phyloP scores from a whole-genome alignment of 345 rosid genomes.

The Gossypium mustelinum region DNA sequence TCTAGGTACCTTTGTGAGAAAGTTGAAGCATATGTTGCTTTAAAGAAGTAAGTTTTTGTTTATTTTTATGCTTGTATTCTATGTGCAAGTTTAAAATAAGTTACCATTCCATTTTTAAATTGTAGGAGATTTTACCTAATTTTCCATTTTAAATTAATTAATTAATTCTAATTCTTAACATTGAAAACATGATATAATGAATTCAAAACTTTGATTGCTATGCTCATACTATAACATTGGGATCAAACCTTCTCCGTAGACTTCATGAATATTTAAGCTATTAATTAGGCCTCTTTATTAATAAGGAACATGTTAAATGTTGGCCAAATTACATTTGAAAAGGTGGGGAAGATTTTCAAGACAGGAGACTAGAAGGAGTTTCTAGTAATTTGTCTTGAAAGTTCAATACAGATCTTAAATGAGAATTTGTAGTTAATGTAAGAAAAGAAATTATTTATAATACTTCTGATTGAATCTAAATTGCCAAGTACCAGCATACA shows the following conservation, averaged over 20 bases:
- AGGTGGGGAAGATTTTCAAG: not conserved
- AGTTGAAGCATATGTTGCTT: conserved; percentile 63
- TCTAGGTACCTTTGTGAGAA: conserved; percentile 86
- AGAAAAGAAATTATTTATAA: too few species aligned
- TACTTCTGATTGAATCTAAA: too few species aligned
- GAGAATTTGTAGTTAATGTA: too few species aligned
- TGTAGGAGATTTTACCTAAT: not conserved
- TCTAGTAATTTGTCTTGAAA: too few species aligned
- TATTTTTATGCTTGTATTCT: not conserved
- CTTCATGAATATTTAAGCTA: not conserved
- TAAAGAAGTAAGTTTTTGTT: conserved; percentile 63
- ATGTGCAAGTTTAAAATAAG: not conserved
- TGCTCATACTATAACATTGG: not conserved
- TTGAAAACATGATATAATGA: not conserved
- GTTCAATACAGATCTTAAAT: too few species aligned
- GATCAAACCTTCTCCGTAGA: not conserved
- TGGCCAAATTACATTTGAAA: conserved; percentile 4
- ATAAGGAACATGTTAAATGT: not conserved
- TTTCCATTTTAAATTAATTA: not conserved
- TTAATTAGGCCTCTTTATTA: not conserved
- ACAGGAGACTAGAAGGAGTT: not conserved
- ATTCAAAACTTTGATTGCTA: not conserved
- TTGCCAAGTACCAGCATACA: too few species aligned
- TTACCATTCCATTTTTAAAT: not conserved
- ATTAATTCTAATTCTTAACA: not conserved